These are phyloP conservation scores for Heliamphora exappendiculata DNA, from an alignment of 148 eudicot genomes.

Conservation along the genomic window DNA sequence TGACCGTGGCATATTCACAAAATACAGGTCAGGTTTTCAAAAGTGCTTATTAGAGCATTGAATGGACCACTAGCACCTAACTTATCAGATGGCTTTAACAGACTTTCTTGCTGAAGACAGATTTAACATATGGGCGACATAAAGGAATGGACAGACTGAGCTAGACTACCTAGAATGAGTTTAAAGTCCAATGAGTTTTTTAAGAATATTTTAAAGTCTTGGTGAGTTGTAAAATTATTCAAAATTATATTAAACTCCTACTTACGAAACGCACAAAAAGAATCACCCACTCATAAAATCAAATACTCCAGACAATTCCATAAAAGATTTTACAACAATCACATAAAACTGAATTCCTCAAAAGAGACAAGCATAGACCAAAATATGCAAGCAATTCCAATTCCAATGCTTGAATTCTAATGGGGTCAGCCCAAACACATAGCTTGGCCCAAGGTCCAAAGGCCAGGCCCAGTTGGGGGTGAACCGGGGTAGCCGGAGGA, in stretches of 20 bases:
- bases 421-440: neutral
- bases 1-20: no score
- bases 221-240: no score
- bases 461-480: no score
- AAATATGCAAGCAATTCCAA: conserved; percentile 7
- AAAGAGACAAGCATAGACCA: neutral
- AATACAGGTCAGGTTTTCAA: no score
- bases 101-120: neutral
- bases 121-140: neutral
- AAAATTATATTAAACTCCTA: no score
- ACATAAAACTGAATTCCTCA: neutral
- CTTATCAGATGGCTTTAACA: neutral
- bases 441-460: no score
- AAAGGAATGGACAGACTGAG: neutral
- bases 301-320: neutral
- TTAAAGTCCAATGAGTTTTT: no score
- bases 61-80: neutral
- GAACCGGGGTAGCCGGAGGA: no score
- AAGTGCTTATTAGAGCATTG: neutral
- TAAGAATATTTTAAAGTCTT: no score
- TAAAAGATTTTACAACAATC: neutral
- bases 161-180: neutral
- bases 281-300: neutral
- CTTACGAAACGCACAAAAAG: neutral
- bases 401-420: neutral